Evolutionary conservation across 805 yeast species (phyloP), one percentile per base, ranked within the genome.

Genomic region (Metschnikowia amazonensis): DNA sequence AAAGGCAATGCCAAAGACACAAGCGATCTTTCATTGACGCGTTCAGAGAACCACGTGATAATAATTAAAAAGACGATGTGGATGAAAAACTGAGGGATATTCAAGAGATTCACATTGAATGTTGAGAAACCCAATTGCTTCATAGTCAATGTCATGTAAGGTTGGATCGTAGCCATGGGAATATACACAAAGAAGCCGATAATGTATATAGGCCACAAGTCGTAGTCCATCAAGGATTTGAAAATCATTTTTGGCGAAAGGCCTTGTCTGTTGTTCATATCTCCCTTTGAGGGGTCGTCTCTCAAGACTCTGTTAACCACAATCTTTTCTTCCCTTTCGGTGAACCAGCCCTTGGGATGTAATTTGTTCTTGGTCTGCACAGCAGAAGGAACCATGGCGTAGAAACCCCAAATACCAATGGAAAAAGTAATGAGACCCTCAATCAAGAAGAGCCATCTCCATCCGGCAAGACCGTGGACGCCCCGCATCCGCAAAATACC

Each of bases 361-460:
- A 65, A 74, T 69, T 74, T 69, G 13, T 73, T 60, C 43, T 71
- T 75, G 2, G 85, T 81, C 44, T 75, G 76, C 7, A 75, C 75
- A 1, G 76, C 77, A 2, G 78, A 72, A 1, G 84, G 71, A 5
- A 81, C 82, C 84, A 81, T 79, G 41, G 53, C 52, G 38, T 62
- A 72, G 50, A 65, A 75, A 3, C 66, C 60, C 31, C 58, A 50
- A 23, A 79, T 24, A 1, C 88, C 89, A 50, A 84, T 69, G 2
- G 58, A 16, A 4, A 81, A 60, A 1, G 89, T 81, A 35, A 81
- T 54, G 5, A 74, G 43, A 4, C 89, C 89, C 58, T 82, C 87
- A 43, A 84, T 70, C 16, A 84, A 57, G 51, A 84, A 84, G 18
- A 84, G 65, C 80, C 83, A 84, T 43, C 76, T 69, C 89, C 89